Evolutionary conservation across 257 asterid species (phyloP), one percentile per base, ranked within the genome.

Genomic region (Penstemon davidsonii): DNA sequence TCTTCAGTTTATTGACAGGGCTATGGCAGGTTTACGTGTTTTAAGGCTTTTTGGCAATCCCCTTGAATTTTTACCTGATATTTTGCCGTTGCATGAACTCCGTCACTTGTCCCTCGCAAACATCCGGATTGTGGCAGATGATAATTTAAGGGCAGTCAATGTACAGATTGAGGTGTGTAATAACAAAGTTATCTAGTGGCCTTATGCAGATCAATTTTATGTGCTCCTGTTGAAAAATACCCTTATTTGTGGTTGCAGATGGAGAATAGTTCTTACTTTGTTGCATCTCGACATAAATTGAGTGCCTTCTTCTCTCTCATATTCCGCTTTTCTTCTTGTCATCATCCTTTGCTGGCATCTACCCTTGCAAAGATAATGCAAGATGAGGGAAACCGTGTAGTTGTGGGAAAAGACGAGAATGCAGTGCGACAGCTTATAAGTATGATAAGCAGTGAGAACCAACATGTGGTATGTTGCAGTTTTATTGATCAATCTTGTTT

Each of bases 311-410:
- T 94, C 84, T 86, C 99, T 61, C 99, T 94, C 75, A 85, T 94
- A 80, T 94, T 94, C 80, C 97, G 99, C 53, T 94, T 94, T 84
- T 94, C 99, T 77, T 91, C 99, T 52, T 94, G 99, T 84, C 99
- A 94, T 71, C 99, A 94, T 79, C 97, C 96, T 71, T 81, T 94
- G 84, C 80, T 94, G 76, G 99, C 97, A 82, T 94, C 99, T 49
- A 96, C 99, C 62, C 86, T 94, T 78, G 96, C 95, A 25, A 94
- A 94, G 84, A 91, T 91, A 85, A 94, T 94, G 95, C 97, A 86
- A 79, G 97, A 94, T 73, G 95, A 88, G 67, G 95, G 78, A 72
- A 94, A 94, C 80, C 88, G 96, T 70, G 91, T 82, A 39, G 97
- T 88, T 70, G 96, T 94, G 59, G 97, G 99, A 12, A 94, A 88